Base-by-base conservation (phyloP, 2,329 filamentous ascomycete genomes). In the Penicillium expansum region DNA sequence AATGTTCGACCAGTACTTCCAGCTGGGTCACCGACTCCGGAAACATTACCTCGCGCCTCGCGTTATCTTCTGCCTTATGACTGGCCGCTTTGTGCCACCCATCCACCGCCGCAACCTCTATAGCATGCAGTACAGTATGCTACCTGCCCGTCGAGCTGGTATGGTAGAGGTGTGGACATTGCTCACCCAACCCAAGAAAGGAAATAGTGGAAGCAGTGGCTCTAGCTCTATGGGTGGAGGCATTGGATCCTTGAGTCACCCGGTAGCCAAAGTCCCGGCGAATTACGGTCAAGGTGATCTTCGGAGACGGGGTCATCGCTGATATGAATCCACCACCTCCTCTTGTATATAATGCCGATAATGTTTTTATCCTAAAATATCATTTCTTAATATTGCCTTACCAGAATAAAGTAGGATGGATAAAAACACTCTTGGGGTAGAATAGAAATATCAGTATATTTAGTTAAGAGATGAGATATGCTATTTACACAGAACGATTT, bases 1-100 rank as follows among this genome's bases (percentile, higher is more conserved):
- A 67, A 97, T 97, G 86, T 97, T 99, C 75, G 86, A 95, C 59
- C 92, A 97, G 69, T 99, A 99, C 76, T 96, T 95, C 70, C 92
- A 97, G 73, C 91, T 99, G 68, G 92, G 89, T 29, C 86, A 90
- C 61, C 91, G 94, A 47, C 91, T 99, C 60, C 88, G 91, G 56
- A 96, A 96, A 73, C 94, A 99, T 76, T 99, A 99, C 73, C 82
- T 97, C 42, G 93, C 92, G 0, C 91, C 91, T 0, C 85, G 87
- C 14, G 95, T 99, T 20, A 84, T 97, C 47, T 82, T 96, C 38
- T 94, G 91, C 67, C 86, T 99, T 2, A 80, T 92, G 24, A 96
- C 91, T 0, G 94, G 94, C 57, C 90, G 89, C 59, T 97, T 97
- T 63, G 92, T 97, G 1, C 94, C 93, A 13, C 93, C 95, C 0